A percentile compares a stretch with the other conserved stretches of the same genome.
Conservation (phyloP, 164 flowering plant species). For the Liquidambar formosana region DNA sequence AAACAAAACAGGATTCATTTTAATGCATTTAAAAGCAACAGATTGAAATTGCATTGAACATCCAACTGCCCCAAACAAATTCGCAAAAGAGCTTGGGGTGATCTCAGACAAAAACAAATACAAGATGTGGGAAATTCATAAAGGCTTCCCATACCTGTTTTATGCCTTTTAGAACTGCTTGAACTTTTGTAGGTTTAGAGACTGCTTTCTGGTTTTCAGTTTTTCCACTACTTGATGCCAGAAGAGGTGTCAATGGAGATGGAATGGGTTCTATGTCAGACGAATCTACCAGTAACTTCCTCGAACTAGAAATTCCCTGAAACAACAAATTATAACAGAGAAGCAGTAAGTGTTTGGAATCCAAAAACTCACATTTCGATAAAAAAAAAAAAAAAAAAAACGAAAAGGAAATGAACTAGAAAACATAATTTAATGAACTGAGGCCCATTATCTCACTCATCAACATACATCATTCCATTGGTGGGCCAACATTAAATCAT, state of each 20-base stretch:
- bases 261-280: conserved; percentile 53
- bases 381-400: no score
- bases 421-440: neutral
- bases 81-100: no score
- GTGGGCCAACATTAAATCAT: neutral
- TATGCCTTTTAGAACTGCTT: conserved; percentile 79
- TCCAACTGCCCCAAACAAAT: neutral
- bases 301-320: conserved; percentile 79
- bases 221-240: conserved; percentile 43
- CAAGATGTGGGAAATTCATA: no score
- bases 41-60: no score
- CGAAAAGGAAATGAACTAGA: no score
- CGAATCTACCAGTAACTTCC: conserved; percentile 55
- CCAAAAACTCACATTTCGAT: no score
- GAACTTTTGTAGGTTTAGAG: conserved; percentile 64
- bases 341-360: neutral
- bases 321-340: conserved; percentile 6
- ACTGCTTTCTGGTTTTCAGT: conserved; percentile 49
- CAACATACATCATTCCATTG: neutral
- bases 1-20: no score
- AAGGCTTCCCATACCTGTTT: conserved; percentile 55
- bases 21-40: no score
- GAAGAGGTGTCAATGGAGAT: conserved; percentile 63
- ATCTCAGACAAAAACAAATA: no score
- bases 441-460: neutral